Evolutionary conservation across 2,329 filamentous ascomycete genomes (phyloP).

Genomic region (Fusarium begoniae): DNA sequence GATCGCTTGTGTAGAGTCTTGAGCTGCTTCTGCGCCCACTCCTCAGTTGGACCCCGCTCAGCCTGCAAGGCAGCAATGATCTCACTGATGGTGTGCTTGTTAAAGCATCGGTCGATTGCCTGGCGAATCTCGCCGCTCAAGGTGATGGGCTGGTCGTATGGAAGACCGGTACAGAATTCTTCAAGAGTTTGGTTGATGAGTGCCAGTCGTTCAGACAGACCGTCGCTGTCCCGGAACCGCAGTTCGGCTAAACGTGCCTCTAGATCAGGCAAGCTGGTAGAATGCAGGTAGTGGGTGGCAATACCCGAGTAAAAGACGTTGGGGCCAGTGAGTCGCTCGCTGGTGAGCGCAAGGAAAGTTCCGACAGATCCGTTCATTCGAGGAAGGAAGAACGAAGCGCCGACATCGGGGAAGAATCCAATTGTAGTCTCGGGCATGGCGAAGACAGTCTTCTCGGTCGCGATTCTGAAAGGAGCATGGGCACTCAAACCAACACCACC

Average conservation of each 20-base stretch:
- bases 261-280: conserved; percentile 81
- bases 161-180: conserved; percentile 88
- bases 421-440: conserved; percentile 99
- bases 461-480: conserved; percentile 95
- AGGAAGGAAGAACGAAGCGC: conserved; percentile 94
- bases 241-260: conserved; percentile 89
- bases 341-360: conserved; percentile 93
- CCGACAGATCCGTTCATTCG: conserved; percentile 87
- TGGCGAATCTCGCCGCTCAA: conserved; percentile 76
- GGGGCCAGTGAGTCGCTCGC: conserved; percentile 80
- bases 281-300: conserved; percentile 96
- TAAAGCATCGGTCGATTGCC: conserved; percentile 87
- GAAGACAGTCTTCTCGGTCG: conserved; percentile 93
- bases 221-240: conserved; percentile 81
- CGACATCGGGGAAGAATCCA: conserved; percentile 98
- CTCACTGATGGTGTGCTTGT: conserved; percentile 70
- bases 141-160: conserved; percentile 74
- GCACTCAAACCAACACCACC: conserved; percentile 94
- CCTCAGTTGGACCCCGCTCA: conserved; percentile 60
- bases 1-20: conserved; percentile 80
- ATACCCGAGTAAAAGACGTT: conserved; percentile 91
- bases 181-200: conserved; percentile 89
- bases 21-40: conserved; percentile 84
- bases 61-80: conserved; percentile 75
- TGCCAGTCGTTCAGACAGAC: conserved; percentile 68